phyloP scores from a whole-genome alignment of 2,329 filamentous ascomycete genomes.

The Sporothrix luriei region DNA sequence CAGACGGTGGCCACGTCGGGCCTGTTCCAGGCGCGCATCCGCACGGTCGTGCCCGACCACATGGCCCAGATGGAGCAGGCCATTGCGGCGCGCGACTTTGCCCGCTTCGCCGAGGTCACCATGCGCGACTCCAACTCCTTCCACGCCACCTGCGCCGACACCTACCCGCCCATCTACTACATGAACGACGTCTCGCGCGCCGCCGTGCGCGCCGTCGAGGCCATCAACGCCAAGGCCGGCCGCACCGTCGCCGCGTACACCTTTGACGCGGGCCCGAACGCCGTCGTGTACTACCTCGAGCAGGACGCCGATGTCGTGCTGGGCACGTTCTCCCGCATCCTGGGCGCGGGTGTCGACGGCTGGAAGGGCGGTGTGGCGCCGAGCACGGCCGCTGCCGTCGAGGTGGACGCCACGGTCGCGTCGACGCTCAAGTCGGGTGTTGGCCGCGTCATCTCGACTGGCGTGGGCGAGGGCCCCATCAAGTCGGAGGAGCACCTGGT shows the following conservation, averaged over 20 bases:
- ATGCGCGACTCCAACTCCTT: conserved; percentile 98
- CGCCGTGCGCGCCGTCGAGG: conserved; percentile 84
- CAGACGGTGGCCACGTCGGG: conserved; percentile 88
- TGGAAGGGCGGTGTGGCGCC: conserved; percentile 64
- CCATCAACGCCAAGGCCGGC: conserved; percentile 79
- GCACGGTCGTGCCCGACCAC: conserved; percentile 63
- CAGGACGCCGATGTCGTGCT: conserved; percentile 73
- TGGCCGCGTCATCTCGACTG: conserved; percentile 85
- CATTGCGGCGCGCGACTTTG: conserved; percentile 67
- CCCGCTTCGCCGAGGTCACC: conserved; percentile 81
- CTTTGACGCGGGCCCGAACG: conserved; percentile 95
- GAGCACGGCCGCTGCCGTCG: conserved; percentile 56
- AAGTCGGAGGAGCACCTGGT: conserved; percentile 78
- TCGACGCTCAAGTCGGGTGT: conserved; percentile 74
- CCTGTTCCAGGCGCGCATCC: conserved; percentile 78
- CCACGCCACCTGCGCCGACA: conserved; percentile 93
- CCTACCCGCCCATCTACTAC: conserved; percentile 97
- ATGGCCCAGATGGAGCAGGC: conserved; percentile 40
- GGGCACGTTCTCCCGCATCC: conserved; percentile 72
- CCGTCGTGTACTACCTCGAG: conserved; percentile 92
- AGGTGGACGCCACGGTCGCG: conserved; percentile 67
- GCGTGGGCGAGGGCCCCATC: conserved; percentile 85
- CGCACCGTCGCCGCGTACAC: conserved; percentile 89
- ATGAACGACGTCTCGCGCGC: conserved; percentile 91
- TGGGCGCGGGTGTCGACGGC: conserved; percentile 64